These are phyloP conservation scores for Cladosporium sp. DNA, from an alignment of 2,329 filamentous ascomycete species.

Conservation along the genomic window DNA sequence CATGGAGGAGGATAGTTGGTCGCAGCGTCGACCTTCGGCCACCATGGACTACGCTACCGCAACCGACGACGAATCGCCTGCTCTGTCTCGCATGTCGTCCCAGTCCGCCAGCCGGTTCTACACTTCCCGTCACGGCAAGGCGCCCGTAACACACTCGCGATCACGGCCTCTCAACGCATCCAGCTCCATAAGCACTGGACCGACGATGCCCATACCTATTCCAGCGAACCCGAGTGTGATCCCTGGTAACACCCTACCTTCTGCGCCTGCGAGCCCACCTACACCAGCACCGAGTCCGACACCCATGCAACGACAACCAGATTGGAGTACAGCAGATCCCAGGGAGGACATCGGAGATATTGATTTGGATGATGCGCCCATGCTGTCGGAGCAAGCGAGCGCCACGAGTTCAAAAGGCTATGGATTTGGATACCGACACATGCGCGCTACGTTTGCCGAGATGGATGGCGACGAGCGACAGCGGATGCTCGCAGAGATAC, in stretches of 20 bases:
- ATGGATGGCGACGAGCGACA: constrained; percentile 72
- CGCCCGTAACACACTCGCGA: constrained; percentile 36
- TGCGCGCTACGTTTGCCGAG: constrained; percentile 73
- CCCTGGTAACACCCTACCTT: constrained; percentile 58
- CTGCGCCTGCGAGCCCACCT: constrained; percentile 60
- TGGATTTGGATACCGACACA: constrained; percentile 56
- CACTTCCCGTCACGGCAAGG: constrained; percentile 29
- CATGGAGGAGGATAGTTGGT: constrained; percentile 17
- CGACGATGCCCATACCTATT: constrained; percentile 41
- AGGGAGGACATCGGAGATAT: constrained; percentile 70
- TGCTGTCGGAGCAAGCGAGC: constrained; percentile 21
- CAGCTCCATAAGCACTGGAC: constrained; percentile 18
- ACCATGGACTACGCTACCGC: constrained; percentile 28
- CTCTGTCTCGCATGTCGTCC: constrained; percentile 28
- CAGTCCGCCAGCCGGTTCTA: constrained; percentile 27
- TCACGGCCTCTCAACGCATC: constrained; percentile 44
- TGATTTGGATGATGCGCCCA: constrained; percentile 22
- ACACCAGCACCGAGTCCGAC: constrained; percentile 64
- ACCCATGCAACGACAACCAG: constrained; percentile 57
- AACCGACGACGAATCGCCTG: constrained; percentile 20
- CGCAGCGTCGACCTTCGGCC: constrained; percentile 19
- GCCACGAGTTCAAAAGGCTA: constrained; percentile 23
- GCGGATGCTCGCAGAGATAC: constrained; percentile 75
- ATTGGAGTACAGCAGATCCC: constrained; percentile 73
- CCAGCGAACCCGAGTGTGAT: constrained; percentile 44